Percentiles rank a stretch among this genome's conserved stretches.
Conservation (phyloP, 192 early-diverging fungal genomes). For the Umbelopsis isabellina region DNA sequence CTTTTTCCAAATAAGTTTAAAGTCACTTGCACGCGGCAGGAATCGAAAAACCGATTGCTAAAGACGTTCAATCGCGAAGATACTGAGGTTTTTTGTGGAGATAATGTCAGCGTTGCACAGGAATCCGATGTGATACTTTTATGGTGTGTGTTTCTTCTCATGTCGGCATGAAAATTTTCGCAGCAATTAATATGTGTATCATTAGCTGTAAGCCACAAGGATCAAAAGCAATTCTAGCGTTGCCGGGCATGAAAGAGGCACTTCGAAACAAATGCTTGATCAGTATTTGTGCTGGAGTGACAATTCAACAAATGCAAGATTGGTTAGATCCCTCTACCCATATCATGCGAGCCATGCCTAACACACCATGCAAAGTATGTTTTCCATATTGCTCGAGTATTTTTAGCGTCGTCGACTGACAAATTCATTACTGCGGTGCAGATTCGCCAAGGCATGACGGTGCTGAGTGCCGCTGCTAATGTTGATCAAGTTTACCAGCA, state of each 20-base stretch:
- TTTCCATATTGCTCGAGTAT: neutral
- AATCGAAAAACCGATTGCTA: slow-evolving; percentile 39
- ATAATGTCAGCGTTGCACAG: slow-evolving; percentile 44
- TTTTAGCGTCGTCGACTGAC: neutral
- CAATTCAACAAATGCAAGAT: slow-evolving; percentile 48
- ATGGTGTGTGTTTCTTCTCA: slow-evolving; percentile 36
- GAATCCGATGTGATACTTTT: slow-evolving; percentile 49
- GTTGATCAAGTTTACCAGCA: slow-evolving; percentile 37
- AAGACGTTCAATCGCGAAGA: slow-evolving; percentile 28
- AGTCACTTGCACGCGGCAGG: slow-evolving; percentile 48
- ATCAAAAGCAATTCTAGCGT: slow-evolving; percentile 47
- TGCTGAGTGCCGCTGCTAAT: slow-evolving; percentile 43
- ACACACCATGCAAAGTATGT: slow-evolving; percentile 55
- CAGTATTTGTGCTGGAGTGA: slow-evolving; percentile 57
- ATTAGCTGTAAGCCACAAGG: slow-evolving; percentile 49
- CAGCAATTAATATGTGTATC: neutral
- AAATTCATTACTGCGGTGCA: neutral
- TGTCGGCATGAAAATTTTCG: neutral
- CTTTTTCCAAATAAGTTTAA: slow-evolving; percentile 44
- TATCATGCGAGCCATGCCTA: slow-evolving; percentile 60
- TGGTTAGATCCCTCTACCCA: slow-evolving; percentile 50
- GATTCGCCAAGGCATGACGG: slow-evolving; percentile 61
- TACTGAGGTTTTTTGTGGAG: slow-evolving; percentile 32
- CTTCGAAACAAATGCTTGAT: slow-evolving; percentile 49
- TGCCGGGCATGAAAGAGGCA: slow-evolving; percentile 46